Evolutionary conservation across 1,139 yeast species (phyloP), one percentile per base, ranked within the genome.

Genomic region (Yamadazyma songkhlaensis): DNA sequence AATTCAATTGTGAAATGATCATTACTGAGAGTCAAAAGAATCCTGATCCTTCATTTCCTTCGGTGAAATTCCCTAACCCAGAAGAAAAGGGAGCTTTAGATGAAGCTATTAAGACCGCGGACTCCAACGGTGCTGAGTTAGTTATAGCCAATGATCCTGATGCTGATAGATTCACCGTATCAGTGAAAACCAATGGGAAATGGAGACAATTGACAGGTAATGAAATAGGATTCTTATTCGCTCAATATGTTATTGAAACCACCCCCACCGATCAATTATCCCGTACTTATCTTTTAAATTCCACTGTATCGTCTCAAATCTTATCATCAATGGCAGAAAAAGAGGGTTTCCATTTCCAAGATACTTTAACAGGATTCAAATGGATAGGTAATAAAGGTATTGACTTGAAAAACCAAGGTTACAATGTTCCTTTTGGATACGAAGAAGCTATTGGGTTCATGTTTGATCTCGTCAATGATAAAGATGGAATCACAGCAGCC

Each of bases 401-500:
- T 26, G 86, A 82, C 20, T 65, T 86, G 40, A 88, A 84, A 46
- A 48, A 56, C 0, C 59, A 75, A 29, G 96, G 95, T 0, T 79
- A 56, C 50, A 49, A 39, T 6, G 96, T 90, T 2, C 95, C 96
- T 0, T 88, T 89, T 66, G 97, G 87, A 0, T 92, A 77, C 55
- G 98, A 92, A 58, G 98, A 92, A 55, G 97, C 97, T 4, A 84
- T 92, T 49, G 98, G 98, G 3, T 92, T 80, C 63, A 88, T 92
- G 97, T 87, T 89, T 51, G 67, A 77, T 20, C 70, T 79, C n/a
- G 87, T 85, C 32, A 88, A 85, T 58, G 98, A 92, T 56, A 92
- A 92, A 60, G 98, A 92, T 55, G 98, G 98, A 1, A 75, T 92
- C 20, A 67, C 89, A 23, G 97, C 97, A 0, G 78, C 89, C 2